Evolutionary conservation across 345 rosid genomes (phyloP).

Genomic region (Euphorbia lathyris): DNA sequence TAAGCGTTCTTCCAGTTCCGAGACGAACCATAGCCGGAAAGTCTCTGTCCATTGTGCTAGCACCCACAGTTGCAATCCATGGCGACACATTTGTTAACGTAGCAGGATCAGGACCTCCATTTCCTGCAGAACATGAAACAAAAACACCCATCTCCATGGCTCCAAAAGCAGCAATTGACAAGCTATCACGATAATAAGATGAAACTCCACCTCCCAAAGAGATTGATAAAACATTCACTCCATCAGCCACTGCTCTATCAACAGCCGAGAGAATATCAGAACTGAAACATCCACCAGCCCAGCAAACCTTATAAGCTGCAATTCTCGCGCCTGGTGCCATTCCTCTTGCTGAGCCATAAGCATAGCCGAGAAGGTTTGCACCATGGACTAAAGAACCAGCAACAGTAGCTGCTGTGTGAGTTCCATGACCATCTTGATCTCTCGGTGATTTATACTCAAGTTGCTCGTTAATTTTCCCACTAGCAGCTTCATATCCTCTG

Average conservation of each 20-base stretch:
- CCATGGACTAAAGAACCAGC: conserved; percentile 26
- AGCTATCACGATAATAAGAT: conserved; percentile 24
- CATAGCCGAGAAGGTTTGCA: conserved; percentile 27
- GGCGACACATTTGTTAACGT: conserved; percentile 30
- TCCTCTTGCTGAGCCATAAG: conserved; percentile 33
- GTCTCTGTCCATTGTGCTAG: conserved; percentile 29
- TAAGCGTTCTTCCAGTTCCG: conserved; percentile 23
- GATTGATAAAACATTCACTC: conserved; percentile 28
- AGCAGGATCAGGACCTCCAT: conserved; percentile 31
- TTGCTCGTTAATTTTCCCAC: conserved; percentile 25
- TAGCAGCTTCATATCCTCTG: conserved; percentile 26
- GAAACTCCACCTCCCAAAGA: conserved; percentile 32
- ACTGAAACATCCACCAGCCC: conserved; percentile 32
- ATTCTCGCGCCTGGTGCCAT: conserved; percentile 34
- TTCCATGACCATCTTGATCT: conserved; percentile 36
- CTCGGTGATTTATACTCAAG: conserved; percentile 26
- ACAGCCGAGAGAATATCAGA: conserved; percentile 30
- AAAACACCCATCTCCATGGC: conserved; percentile 32
- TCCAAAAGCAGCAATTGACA: conserved; percentile 32
- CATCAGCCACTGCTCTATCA: conserved; percentile 32
- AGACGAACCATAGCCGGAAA: conserved; percentile 22
- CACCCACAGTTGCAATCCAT: conserved; percentile 32
- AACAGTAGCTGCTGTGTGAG: conserved; percentile 32
- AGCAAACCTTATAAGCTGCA: conserved; percentile 31
- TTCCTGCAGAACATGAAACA: conserved; percentile 34